A percentile compares a stretch with the other conserved stretches of the same genome.
phyloP scores from a whole-genome alignment of 2,329 filamentous ascomycete species.

The Aspergillus jensenii region DNA sequence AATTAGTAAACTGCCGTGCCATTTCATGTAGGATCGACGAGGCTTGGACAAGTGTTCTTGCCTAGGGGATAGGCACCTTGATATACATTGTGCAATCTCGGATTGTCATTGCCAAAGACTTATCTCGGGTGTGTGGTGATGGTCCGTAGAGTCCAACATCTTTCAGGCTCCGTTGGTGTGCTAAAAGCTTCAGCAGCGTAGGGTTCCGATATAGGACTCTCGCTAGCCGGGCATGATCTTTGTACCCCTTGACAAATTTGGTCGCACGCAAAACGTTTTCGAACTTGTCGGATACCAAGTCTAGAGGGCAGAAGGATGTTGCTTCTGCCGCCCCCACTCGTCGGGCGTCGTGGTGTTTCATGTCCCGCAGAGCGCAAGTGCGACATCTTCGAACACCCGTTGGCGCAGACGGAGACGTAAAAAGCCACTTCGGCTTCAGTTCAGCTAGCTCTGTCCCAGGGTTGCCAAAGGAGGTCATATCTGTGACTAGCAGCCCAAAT shows the following conservation, averaged over 20 bases:
- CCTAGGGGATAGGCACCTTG: conserved; percentile 47
- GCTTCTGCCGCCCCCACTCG: conserved; percentile 27
- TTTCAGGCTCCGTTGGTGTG: conserved; percentile 34
- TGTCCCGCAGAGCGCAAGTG: conserved; percentile 65
- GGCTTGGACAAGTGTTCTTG: not conserved
- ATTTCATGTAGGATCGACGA: not conserved
- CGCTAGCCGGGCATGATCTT: conserved; percentile 39
- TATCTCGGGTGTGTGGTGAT: conserved; percentile 42
- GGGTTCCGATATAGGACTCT: conserved; percentile 34
- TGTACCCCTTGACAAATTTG: conserved; percentile 34
- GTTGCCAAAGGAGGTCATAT: conserved; percentile 60
- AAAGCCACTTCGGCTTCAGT: conserved; percentile 84
- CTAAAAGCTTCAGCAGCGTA: conserved; percentile 35
- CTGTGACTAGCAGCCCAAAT: conserved; percentile 69
- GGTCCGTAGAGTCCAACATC: conserved; percentile 39
- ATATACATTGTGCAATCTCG: conserved; percentile 77
- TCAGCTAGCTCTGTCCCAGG: conserved; percentile 55
- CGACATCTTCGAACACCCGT: conserved; percentile 64
- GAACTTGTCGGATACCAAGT: conserved; percentile 54
- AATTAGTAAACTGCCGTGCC: not conserved
- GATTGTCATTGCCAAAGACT: conserved; percentile 74
- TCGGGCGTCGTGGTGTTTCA: conserved; percentile 44
- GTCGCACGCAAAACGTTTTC: conserved; percentile 48
- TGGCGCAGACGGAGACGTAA: conserved; percentile 72
- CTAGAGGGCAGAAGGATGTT: conserved; percentile 62